These are phyloP conservation scores for Sanghuangporus sanghuang DNA, from an alignment of 1,284 basidiomycete species.

Conservation along the genomic window DNA sequence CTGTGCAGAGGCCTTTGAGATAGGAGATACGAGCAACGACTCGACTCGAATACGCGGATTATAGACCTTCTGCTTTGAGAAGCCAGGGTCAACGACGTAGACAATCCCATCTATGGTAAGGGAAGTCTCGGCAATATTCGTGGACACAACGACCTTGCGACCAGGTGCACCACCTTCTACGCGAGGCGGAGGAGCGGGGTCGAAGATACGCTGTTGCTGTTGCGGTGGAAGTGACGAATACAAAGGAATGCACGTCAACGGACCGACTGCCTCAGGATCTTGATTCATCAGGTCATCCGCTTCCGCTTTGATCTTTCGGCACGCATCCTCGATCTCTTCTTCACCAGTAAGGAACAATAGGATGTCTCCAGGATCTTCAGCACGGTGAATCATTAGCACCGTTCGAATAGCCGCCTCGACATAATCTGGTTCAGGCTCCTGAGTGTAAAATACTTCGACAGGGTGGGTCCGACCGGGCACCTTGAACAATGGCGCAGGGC, in stretches of 20 bases:
- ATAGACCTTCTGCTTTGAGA: conserved; percentile 97
- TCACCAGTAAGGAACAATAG: conserved; percentile 96
- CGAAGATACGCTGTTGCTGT: conserved; percentile 95
- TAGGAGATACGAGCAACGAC: conserved; percentile 89
- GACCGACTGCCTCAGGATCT: conserved; percentile 77
- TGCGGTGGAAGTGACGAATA: conserved; percentile 92
- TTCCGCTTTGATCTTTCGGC: conserved; percentile 88
- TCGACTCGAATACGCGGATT: conserved; percentile 96
- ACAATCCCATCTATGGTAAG: conserved; percentile 98
- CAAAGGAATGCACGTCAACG: conserved; percentile 84
- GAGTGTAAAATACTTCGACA: conserved; percentile 95
- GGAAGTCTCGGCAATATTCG: conserved; percentile 98
- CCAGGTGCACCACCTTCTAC: conserved; percentile 73
- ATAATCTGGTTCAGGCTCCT: conserved; percentile 95
- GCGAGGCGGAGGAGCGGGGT: conserved; percentile 68
- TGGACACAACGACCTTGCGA: conserved; percentile 92
- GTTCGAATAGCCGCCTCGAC: conserved; percentile 97
- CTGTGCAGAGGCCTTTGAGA: conserved; percentile 94
- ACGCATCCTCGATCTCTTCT: conserved; percentile 98
- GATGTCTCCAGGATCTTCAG: conserved; percentile 92
- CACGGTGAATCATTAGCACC: conserved; percentile 96
- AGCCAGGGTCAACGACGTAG: conserved; percentile 97
- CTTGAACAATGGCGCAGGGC: conserved; percentile 82
- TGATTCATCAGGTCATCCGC: conserved; percentile 74
- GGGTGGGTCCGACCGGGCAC: conserved; percentile 96